Percentiles rank a stretch among this genome's conserved stretches.
Evolutionary conservation across 768 basidiomycete genomes (phyloP).

Genomic region (Phlegmacium glaucopus): DNA sequence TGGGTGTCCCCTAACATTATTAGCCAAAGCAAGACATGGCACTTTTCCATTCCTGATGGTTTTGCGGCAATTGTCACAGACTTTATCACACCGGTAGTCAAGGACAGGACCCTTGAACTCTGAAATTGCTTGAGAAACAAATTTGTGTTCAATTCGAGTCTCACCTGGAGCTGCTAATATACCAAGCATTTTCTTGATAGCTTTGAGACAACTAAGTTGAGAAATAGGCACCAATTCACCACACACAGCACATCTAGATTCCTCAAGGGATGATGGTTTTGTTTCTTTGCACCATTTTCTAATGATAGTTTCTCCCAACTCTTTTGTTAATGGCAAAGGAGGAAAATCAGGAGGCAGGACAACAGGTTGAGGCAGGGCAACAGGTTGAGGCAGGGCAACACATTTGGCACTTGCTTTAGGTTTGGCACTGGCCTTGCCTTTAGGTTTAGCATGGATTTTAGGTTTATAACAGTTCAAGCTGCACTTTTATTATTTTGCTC

Average conservation of each 20-base stretch:
- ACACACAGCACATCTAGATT: neutral
- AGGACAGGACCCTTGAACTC: slow-evolving; percentile 14
- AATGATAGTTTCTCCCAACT: no score
- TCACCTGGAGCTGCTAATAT: neutral
- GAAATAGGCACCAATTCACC: neutral
- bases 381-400: no score
- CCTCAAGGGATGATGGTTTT: neutral
- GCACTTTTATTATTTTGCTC: no score
- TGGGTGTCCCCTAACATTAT: slow-evolving; percentile 31
- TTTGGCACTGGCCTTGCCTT: no score
- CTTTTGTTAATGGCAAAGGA: no score
- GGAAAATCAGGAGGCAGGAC: no score
- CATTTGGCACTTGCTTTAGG: no score
- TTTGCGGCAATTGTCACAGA: no score
- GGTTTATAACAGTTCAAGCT: no score
- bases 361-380: no score
- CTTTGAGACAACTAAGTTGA: neutral
- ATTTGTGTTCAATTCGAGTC: neutral
- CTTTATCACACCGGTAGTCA: neutral
- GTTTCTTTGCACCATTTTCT: neutral
- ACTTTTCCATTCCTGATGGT: slow-evolving; percentile 7
- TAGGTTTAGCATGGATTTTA: no score
- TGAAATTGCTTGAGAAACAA: neutral
- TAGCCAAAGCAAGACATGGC: slow-evolving; percentile 24
- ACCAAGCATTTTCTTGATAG: neutral